Evolutionary conservation across 345 rosid species (phyloP), one percentile per base, ranked within the genome.

Genomic region (Erucastrum elatum): DNA sequence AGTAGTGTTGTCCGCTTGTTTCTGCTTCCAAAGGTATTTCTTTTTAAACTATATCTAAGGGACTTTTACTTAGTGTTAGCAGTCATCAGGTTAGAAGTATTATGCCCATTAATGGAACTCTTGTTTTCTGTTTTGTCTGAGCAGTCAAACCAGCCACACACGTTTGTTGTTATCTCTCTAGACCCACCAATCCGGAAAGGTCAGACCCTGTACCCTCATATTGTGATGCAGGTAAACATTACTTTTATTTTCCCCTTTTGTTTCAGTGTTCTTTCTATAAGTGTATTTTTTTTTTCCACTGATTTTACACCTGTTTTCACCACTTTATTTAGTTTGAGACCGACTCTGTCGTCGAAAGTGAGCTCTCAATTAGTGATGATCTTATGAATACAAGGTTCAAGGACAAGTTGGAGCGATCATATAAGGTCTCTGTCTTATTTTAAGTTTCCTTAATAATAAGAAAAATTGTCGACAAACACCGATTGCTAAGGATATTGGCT

Each of bases 171-270:
- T 59, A 87, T 95, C 67, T 89, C 97, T 78, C 93, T 95, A 72
- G 99, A 95, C 85, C 99, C 99, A 26, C 98, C 98, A 16, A 95
- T 95, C 73, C 94, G 97, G 33, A 95, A 95, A 84, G 99, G 98
- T 71, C 97, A 93, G 86, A 95, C 99, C n/a, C 59, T 95, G 85
- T 95, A 93, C 70, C 98, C 98, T 0, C 98, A 93, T 76, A 89
- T 93, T 62, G 99, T 95, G 74, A 80, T 91, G 88, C 97, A 91
- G 98, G 98, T 95, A 87, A 78, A 31, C 44, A 8, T 62, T 59
- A 31, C 65, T 74, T 51, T 11, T 5, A 55, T 59, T 25, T 15
- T 66, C 5, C 56, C 46, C 7, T 61, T 68, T 31, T 31, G 6
- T 12, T n/a, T 75, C 44, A 56, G 0, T 66, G 17, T 65, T 64